Evolutionary conservation across 805 yeast genomes (phyloP).

Genomic region (Ogataea salicorniae): DNA sequence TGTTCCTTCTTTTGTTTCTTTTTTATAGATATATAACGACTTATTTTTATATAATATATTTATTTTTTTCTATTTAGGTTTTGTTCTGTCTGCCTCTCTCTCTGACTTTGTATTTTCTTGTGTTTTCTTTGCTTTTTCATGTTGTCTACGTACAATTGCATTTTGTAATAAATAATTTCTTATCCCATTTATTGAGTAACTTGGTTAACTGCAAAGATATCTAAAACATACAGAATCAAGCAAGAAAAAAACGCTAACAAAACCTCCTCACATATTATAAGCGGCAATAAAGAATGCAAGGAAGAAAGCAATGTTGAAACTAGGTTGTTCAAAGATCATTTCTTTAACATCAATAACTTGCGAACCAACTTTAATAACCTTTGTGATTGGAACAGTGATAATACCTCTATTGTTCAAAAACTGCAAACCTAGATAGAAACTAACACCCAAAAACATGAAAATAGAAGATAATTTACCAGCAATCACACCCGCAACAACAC

Average conservation of each 20-base stretch:
- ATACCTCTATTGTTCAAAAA: conserved; percentile 54
- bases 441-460: conserved; percentile 45
- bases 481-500: conserved; percentile 52
- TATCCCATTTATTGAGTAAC: too few relatives aligned
- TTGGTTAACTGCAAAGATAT: too few relatives aligned
- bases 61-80: not conserved
- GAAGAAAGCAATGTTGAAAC: conserved; percentile 54
- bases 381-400: conserved; percentile 39
- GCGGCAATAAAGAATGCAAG: conserved; percentile 56
- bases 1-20: not conserved
- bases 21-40: too few relatives aligned
- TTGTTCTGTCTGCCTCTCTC: too few relatives aligned
- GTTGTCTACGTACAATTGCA: not conserved
- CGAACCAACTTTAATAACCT: conserved; percentile 32
- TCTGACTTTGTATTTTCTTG: too few relatives aligned
- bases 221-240: too few relatives aligned
- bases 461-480: conserved; percentile 57
- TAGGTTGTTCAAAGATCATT: conserved; percentile 53
- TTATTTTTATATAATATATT: not conserved
- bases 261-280: conserved; percentile 29
- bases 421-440: conserved; percentile 40
- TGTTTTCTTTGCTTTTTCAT: too few relatives aligned
- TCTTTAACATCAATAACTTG: conserved; percentile 41
- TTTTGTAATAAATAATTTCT: not conserved
- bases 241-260: too few relatives aligned